phyloP scores from a whole-genome alignment of 2,329 filamentous ascomycete genomes.

The Talaromyces sp. region DNA sequence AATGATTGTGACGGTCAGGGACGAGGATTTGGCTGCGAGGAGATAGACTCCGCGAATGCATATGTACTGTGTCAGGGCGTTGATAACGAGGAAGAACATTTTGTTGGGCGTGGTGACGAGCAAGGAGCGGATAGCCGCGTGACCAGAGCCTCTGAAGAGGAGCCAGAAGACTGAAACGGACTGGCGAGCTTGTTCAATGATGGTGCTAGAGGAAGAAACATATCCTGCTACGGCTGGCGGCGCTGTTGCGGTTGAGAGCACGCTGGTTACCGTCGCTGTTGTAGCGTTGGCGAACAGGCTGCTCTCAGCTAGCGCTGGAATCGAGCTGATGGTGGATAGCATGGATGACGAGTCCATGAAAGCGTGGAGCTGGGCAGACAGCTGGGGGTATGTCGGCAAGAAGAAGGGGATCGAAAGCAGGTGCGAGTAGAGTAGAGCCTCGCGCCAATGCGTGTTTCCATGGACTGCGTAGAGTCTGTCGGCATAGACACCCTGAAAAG shows the following conservation, averaged over 20 bases:
- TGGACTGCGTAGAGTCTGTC: constrained; percentile 83
- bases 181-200: neutral
- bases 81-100: constrained; percentile 35
- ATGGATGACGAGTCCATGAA: constrained; percentile 30
- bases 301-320: neutral
- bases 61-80: constrained; percentile 80
- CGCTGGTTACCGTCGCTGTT: neutral
- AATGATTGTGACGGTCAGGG: constrained; percentile 92
- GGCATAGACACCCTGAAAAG: constrained; percentile 91
- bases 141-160: constrained; percentile 11
- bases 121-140: constrained; percentile 18
- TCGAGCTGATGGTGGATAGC: constrained; percentile 15
- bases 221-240: neutral
- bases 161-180: constrained; percentile 3
- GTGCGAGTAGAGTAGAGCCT: constrained; percentile 92
- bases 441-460: constrained; percentile 78
- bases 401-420: constrained; percentile 42
- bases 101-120: constrained; percentile 28
- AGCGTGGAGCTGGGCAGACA: constrained; percentile 30
- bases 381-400: constrained; percentile 28
- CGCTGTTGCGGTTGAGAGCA: neutral
- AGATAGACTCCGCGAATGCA: constrained; percentile 96
- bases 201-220: neutral
- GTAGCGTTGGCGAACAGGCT: neutral
- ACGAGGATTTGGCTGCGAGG: constrained; percentile 80